Conservation (phyloP, 306 rosid genomes). For the Corylus heterophylla region DNA sequence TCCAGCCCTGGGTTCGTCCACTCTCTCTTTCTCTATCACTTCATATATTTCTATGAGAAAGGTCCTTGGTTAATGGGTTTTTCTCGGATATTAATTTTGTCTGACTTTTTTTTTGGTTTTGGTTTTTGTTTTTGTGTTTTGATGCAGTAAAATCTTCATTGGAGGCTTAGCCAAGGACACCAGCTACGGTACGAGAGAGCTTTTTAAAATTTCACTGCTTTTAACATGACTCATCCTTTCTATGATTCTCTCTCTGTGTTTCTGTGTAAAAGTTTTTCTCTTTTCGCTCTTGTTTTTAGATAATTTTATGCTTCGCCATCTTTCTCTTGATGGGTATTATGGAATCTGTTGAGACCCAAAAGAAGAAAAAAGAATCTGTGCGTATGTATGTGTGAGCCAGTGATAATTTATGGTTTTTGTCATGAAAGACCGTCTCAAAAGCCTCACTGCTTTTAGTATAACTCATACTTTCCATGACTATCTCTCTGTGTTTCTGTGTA, state of each 20-base stretch:
- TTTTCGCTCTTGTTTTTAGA: not conserved
- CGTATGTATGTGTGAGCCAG: too few relatives aligned
- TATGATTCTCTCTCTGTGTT: not conserved
- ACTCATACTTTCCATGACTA: not conserved
- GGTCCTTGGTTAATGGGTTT: not conserved
- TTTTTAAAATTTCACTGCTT: not conserved
- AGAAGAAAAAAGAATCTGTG: not conserved
- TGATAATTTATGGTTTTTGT: too few relatives aligned
- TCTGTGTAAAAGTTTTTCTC: not conserved
- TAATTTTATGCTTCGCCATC: too few relatives aligned
- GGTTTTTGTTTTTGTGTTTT: not conserved
- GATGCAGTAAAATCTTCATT: slow-evolving; percentile 83
- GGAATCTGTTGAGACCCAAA: not conserved
- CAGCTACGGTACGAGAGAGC: slow-evolving; percentile 48
- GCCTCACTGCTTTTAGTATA: not conserved
- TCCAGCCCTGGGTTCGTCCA: slow-evolving; percentile 84
- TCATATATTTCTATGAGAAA: not conserved
- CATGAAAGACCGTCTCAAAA: too few relatives aligned
- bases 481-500: not conserved
- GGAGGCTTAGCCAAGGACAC: slow-evolving; percentile 96
- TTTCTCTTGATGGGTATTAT: not conserved
- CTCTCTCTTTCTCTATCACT: not conserved
- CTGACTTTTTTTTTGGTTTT: not conserved
- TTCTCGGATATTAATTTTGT: not conserved
- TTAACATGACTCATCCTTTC: not conserved